A percentile compares a stretch with the other conserved stretches of the same genome.
These are phyloP conservation scores for Discostella stelligeroides DNA, from an alignment of 108 stramenopile species.

Conservation along the genomic window DNA sequence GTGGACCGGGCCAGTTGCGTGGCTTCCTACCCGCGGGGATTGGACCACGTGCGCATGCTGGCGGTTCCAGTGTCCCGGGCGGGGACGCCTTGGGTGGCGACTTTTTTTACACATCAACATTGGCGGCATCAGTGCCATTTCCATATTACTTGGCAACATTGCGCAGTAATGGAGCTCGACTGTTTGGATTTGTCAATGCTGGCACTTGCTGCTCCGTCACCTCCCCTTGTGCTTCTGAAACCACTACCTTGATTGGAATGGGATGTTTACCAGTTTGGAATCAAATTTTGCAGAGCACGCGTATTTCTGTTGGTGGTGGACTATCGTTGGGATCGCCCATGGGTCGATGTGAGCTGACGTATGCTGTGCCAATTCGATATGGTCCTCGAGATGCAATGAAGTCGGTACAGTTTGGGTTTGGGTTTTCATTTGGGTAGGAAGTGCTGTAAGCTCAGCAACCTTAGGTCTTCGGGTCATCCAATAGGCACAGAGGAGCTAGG, in stretches of 20 bases:
- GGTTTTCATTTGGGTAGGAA: conserved; percentile 71
- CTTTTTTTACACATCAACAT: conserved; percentile 73
- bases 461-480: too few relatives aligned
- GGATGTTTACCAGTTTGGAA: conserved; percentile 23
- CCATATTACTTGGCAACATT: conserved; percentile 49
- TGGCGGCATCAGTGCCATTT: conserved; percentile 62
- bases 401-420: conserved; percentile 81
- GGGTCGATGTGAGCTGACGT: conserved; percentile 78
- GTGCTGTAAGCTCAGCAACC: background rate
- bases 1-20: conserved; percentile 77
- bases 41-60: conserved; percentile 68
- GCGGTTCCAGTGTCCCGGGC: conserved; percentile 62
- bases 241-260: conserved; percentile 15
- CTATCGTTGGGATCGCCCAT: conserved; percentile 66
- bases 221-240: background rate
- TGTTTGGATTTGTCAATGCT: conserved; percentile 81
- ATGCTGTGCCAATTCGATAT: conserved; percentile 81
- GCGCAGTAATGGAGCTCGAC: conserved; percentile 59
- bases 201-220: conserved; percentile 59
- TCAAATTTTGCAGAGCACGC: conserved; percentile 54
- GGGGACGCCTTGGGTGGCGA: conserved; percentile 84
- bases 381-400: conserved; percentile 77
- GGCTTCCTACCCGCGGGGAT: conserved; percentile 84
- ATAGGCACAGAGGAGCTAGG: too few relatives aligned
- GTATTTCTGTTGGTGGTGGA: conserved; percentile 74